Percentiles rank a stretch among this genome's conserved stretches.
These are phyloP conservation scores for Fimicolochytrium jonesii DNA, from an alignment of 192 early-diverging fungal genomes.

Conservation along the genomic window DNA sequence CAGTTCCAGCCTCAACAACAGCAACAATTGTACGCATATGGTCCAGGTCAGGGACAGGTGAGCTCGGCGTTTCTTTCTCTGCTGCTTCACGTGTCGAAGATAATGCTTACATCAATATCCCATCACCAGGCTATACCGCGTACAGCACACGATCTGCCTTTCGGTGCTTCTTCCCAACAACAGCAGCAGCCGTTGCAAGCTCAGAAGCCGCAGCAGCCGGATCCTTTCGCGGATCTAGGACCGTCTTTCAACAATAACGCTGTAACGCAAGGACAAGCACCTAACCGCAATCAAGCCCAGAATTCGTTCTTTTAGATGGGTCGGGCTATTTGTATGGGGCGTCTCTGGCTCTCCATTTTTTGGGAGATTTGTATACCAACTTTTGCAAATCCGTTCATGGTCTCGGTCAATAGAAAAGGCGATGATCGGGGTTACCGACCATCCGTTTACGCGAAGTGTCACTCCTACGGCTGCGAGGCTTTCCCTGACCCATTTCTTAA, in stretches of 20 bases:
- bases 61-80: neutral
- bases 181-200: neutral
- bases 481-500: no score
- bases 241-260: neutral
- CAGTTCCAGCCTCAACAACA: constrained; percentile 17
- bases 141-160: neutral
- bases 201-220: neutral
- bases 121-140: neutral
- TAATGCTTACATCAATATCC: neutral
- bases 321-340: no score
- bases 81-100: neutral
- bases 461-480: no score
- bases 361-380: no score
- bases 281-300: no score
- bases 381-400: no score
- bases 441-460: no score
- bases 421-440: no score
- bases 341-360: no score
- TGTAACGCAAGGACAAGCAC: neutral
- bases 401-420: no score
- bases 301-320: no score
- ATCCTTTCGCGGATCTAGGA: constrained; percentile 2
- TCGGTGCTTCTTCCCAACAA: neutral
- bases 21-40: constrained; percentile 13
- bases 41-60: neutral